Conservation (phyloP, 164 flowering plant genomes). For the Pachysandra terminalis region DNA sequence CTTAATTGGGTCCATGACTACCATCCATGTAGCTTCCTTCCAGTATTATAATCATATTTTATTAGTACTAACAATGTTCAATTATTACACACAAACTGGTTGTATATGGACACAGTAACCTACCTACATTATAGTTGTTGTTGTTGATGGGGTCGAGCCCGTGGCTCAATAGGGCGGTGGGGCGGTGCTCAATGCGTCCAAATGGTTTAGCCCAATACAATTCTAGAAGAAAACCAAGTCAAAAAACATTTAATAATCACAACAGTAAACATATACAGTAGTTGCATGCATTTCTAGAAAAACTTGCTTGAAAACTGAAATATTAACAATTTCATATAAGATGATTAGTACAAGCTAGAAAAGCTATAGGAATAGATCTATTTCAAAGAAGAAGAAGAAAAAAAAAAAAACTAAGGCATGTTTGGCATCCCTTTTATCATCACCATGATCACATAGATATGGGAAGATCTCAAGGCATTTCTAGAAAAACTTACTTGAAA, state of each 20-base stretch:
- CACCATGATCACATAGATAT: slow-evolving; percentile 37
- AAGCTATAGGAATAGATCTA: slow-evolving; percentile 47
- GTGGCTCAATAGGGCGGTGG: slow-evolving; percentile 56
- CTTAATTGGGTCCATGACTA: neutral
- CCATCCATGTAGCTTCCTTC: neutral
- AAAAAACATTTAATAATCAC: too few relatives aligned
- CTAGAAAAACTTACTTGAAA: slow-evolving; percentile 12
- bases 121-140: too few relatives aligned
- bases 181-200: slow-evolving; percentile 48
- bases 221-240: too few relatives aligned
- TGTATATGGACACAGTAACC: too few relatives aligned
- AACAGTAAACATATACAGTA: too few relatives aligned
- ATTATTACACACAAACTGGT: too few relatives aligned
- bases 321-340: slow-evolving; percentile 3
- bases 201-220: too few relatives aligned
- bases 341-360: slow-evolving; percentile 22
- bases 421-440: slow-evolving; percentile 12
- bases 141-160: slow-evolving; percentile 14
- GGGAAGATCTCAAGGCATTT: slow-evolving; percentile 31
- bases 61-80: too few relatives aligned
- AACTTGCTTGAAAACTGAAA: slow-evolving; percentile 2
- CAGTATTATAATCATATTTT: neutral
- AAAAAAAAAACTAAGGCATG: slow-evolving; percentile 1
- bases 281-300: slow-evolving; percentile 26
- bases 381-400: slow-evolving; percentile 1